Evolutionary conservation across 1,284 basidiomycete species (phyloP), one percentile per base, ranked within the genome.

Genomic region (Rhodotorula sp.): DNA sequence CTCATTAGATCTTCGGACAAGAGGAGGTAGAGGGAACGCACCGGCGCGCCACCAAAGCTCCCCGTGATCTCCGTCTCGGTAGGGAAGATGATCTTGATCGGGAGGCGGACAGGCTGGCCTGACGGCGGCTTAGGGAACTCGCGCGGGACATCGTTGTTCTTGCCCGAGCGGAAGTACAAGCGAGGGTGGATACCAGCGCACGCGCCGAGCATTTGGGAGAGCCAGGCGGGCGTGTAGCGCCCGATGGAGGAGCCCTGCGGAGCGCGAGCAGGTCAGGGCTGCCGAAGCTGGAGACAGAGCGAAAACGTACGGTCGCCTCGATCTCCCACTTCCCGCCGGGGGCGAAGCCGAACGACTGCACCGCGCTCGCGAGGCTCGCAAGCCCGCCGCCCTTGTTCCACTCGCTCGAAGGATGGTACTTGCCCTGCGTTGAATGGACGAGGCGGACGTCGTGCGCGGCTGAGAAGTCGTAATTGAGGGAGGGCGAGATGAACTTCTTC

Each of bases 1-100:
- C 3, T 0, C 8, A 4, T 21, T 21, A 17, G 8, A 19, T 17
- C n/a, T 32, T 51, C 17, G 17, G 13, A 25, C 15, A 27, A 2
- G 21, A 4, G 46, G 7, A 12, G 17, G 5, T 22, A 36, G 12
- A 44, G 32, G 21, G 3, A 34, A 58, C 73, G 25, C 46, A 68
- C 75, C 9, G 17, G 32, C 3, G 51, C 48, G 3, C 72, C 73
- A 3, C 50, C n/a, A n/a, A 36, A 37, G 8, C 64, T 65, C 1
- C n/a, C 57, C n/a, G 53, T 44, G 4, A 77, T 41, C 59, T 69
- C 69, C 29, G 58, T 61, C 22, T 70, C 32, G 1, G 76, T 77
- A 34, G 73, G 76, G 61, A 66, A 77, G 8, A 72, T 44, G 46
- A 77, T 61, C 67, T 71, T 75, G 69, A 77, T 53, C 39, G 73